phyloP scores from a whole-genome alignment of 169 alveolate genomes.

The Plasmodium coatneyi region DNA sequence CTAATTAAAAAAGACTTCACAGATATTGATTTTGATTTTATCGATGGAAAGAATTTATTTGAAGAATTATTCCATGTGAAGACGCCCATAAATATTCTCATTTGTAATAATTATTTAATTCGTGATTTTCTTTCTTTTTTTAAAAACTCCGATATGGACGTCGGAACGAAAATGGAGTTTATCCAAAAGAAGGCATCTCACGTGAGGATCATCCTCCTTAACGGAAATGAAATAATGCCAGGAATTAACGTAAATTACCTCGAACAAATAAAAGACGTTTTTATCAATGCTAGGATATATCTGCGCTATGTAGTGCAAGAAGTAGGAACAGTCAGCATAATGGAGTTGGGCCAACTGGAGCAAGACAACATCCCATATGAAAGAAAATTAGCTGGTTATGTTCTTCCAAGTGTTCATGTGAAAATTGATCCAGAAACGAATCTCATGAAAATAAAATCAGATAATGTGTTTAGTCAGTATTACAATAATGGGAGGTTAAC shows the following conservation, averaged over 20 bases:
- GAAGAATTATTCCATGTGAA: conserved; percentile 28
- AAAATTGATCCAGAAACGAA: conserved; percentile 48
- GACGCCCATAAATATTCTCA: not conserved
- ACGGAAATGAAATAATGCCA: conserved; percentile 74
- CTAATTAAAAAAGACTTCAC: conserved; percentile 31
- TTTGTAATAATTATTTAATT: conserved; percentile 65
- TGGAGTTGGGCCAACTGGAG: conserved; percentile 15
- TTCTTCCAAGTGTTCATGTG: conserved; percentile 46
- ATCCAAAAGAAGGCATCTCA: conserved; percentile 39
- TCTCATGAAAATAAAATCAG: conserved; percentile 52
- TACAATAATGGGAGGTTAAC: conserved; percentile 45
- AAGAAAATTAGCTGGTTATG: conserved; percentile 69
- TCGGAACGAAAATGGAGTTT: conserved; percentile 44
- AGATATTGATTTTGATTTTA: conserved; percentile 41
- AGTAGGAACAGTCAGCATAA: conserved; percentile 49
- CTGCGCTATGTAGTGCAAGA: conserved; percentile 67
- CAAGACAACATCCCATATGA: conserved; percentile 46
- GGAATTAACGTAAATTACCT: conserved; percentile 51
- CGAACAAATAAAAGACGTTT: conserved; percentile 38
- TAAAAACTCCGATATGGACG: conserved; percentile 52
- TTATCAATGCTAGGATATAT: conserved; percentile 62
- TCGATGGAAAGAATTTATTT: conserved; percentile 56
- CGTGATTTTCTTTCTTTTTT: conserved; percentile 57
- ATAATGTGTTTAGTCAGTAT: conserved; percentile 56
- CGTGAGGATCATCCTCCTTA: conserved; percentile 9